Evolutionary conservation across 2,329 filamentous ascomycete species (phyloP), one percentile per base, ranked within the genome.

Genomic region (Fusarium kyushuense): DNA sequence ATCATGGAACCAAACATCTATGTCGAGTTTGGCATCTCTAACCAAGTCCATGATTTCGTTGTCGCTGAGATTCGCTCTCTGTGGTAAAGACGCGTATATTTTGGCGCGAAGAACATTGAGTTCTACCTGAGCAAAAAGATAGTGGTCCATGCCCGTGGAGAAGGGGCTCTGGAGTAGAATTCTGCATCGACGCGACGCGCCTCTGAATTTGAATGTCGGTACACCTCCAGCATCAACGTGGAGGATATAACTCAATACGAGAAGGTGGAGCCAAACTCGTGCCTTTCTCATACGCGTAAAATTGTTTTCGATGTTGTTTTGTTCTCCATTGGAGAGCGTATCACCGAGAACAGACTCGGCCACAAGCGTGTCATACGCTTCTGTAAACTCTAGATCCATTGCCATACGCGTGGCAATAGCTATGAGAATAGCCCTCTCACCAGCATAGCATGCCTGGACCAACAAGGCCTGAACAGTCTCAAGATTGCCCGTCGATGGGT

Each of bases 1-100:
- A 5, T 64, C 61, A 19, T 64, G 54, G 1, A 47, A 64, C 60
- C 61, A 64, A 2, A 64, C 61, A 11, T 65, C 61, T 0, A 64
- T 65, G 6, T 64, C 61, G 0, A 64, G 61, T 13, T 64, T 64
- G 2, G 61, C 61, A 17, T 64, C 61, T 17, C 48, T 59, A 0
- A 65, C 61, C 10, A 54, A 16, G 3, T 64, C 46, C 5, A 64
- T 45, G 4, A 64, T 64, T 10, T 64, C 61, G 4, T n/a, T 47
- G 1, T 64, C 61, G 4, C 11, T 27, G 0, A 64, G 16, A 2
- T 41, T 13, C 9, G 59, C 12, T 0, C n/a, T 12, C 19, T 64
- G 61, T 2, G 61, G 61, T 0, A 64, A 5, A 3, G 61, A 64
- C 1, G 53, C 59, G 12, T 64, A 64, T 4, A 64, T 65, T 21